A percentile compares a stretch with the other conserved stretches of the same genome.
These are phyloP conservation scores for Pistacia atlantica DNA, from an alignment of 345 rosid species.

Conservation along the genomic window DNA sequence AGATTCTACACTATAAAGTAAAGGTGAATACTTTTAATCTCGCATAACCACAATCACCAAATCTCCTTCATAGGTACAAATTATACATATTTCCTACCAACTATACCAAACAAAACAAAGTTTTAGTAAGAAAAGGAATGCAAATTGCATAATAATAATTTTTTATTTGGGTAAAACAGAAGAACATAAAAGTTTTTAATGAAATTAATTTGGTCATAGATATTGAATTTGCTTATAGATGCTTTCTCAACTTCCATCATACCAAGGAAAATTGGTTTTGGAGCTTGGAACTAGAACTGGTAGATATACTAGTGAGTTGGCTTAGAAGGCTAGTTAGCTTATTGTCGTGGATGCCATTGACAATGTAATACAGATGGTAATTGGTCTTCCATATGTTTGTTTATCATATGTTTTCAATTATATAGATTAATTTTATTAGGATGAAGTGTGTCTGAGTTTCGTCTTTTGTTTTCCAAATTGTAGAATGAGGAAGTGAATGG, in stretches of 20 bases:
- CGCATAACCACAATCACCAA: background rate
- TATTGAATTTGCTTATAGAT: conserved; percentile 38
- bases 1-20: background rate
- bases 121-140: too few relatives aligned
- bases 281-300: conserved; percentile 98
- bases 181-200: too few relatives aligned
- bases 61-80: too few relatives aligned
- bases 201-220: too few relatives aligned
- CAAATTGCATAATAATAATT: too few relatives aligned
- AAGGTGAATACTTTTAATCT: background rate
- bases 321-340: conserved; percentile 70
- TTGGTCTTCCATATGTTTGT: background rate
- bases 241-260: conserved; percentile 78
- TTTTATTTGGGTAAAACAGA: too few relatives aligned
- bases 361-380: conserved; percentile 79
- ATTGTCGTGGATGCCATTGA: conserved; percentile 89
- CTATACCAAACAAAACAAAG: too few relatives aligned
- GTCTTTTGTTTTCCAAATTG: conserved; percentile 20
- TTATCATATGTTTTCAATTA: background rate
- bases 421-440: background rate
- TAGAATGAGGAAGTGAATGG: conserved; percentile 81
- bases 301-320: conserved; percentile 86
- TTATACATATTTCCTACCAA: too few relatives aligned
- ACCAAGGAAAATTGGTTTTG: conserved; percentile 68
- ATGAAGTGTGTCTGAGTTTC: background rate